A percentile compares a stretch with the other conserved stretches of the same genome.
Conservation (phyloP, 2,329 filamentous ascomycete genomes). For the Colletotrichum endophyticum region DNA sequence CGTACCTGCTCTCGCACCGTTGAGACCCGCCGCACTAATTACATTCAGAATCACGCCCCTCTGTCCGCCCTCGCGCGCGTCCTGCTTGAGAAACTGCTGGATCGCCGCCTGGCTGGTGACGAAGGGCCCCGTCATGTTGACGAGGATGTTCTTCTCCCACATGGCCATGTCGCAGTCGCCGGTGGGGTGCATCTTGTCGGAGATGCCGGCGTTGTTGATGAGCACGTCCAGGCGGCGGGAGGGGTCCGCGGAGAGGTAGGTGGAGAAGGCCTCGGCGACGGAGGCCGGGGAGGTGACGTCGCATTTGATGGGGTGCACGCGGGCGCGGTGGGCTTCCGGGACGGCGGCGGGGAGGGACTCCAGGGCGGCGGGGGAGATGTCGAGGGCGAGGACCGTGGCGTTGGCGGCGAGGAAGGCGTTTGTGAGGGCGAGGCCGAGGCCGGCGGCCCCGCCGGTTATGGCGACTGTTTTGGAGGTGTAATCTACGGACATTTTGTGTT, state of each 20-base stretch:
- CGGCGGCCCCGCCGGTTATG: constrained; percentile 2
- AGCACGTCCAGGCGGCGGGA: constrained; percentile 50
- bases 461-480: constrained; percentile 14
- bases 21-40: not conserved
- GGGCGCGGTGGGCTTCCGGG: not conserved
- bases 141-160: constrained; percentile 59
- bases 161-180: constrained; percentile 47
- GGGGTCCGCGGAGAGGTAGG: not conserved
- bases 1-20: not conserved
- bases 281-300: not conserved
- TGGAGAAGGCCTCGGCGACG: not conserved
- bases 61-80: constrained; percentile 20
- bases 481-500: not conserved
- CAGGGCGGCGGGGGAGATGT: not conserved
- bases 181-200: constrained; percentile 60
- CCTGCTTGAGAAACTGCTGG: constrained; percentile 48
- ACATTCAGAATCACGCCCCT: constrained; percentile 26
- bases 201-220: constrained; percentile 63
- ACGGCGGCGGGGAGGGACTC: not conserved
- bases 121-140: constrained; percentile 63
- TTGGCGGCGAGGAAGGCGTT: not conserved
- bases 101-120: constrained; percentile 57
- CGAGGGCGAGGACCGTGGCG: not conserved
- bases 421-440: not conserved
- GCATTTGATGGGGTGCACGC: not conserved